Base-by-base conservation (phyloP, 164 flowering plant species). In the Tinospora cordifolia region DNA sequence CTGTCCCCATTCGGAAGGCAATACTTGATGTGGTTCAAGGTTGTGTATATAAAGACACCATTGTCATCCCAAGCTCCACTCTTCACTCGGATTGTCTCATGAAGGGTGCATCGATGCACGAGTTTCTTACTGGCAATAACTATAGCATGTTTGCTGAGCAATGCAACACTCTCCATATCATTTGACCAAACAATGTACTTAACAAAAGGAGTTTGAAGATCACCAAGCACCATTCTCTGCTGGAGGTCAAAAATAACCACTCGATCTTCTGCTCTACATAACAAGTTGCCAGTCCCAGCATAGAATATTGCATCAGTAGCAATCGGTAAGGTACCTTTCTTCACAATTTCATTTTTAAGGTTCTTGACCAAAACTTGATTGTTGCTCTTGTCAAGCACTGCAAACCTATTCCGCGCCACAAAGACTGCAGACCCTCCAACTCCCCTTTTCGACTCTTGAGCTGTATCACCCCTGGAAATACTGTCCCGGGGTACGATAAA, bases 61-160 rank as follows among this genome's bases (percentile, higher is more conserved):
- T 84, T 81, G 62, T 84, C 87, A 75, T 84, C 84, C 87, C 87
- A 81, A 8, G 83, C 79, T 49, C 87, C 85, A 77, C 87, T 81
- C 75, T 84, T 83, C 1, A 84, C 82, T 39, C 84, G 83, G 41
- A 83, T 83, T 1, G 85, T 83, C 75, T 84, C 87, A 57, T 84
- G 85, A 71, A 82, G 82, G 13, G 83, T 84, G 77, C 85, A 84
- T 12, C 79, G 77, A 54, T 81, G 85, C 69, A 73, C 77, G 27
- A 84, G 87, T 41, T 71, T 84, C 79, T 81, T 83, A 69, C 69
- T 79, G 2, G 85, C 84, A 46, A 84, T 76, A 34, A 83, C 72
- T 24, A 83, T 81, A 3, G 85, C 74, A 38, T 84, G 85, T 65
- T 83, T 83, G 79, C 84, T 79, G 8, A 84, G 75, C 67, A 84